Base-by-base conservation (phyloP, 1,284 basidiomycete species). In the Rhodofomes roseus region DNA sequence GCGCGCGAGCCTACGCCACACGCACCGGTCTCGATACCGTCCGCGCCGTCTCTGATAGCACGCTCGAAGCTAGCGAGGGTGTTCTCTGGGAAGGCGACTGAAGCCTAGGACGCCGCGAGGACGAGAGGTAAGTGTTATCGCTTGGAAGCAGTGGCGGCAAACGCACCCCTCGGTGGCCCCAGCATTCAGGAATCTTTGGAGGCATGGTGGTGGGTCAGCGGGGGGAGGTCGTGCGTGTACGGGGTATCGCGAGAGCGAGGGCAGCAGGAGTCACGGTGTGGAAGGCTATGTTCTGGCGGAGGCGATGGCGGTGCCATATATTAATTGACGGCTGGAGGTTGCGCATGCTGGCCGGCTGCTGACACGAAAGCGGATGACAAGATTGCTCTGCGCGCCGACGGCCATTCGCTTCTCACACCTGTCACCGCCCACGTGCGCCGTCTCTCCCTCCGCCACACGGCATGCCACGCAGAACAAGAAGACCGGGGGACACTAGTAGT, bases 1-100 rank as follows among this genome's bases (percentile, higher is more conserved):
- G 79, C 72, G 61, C 71, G 62, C 67, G 56, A 41, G 60, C 37
- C 62, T 12, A 18, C 12, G 14, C 34, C 3, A 14, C 37, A 81
- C 84, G 74, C 86, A 91, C 89, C 89, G 71, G 91, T 95, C 82
- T 98, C 95, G 69, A 98, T 94, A 68, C 94, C 95, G 73, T 97
- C 93, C 51, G 94, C 90, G 60, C 95, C 96, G 74, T 96, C 94
- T 46, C 86, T 85, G 65, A 96, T 94, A 63, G 96, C 95, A 63
- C 90, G 90, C 72, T 95, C 87, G 74, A 98, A 98, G 74, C 92
- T 94, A 56, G 90, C 90, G 63, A 93, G 84, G 48, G 93, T 96
- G 78, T 97, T 97, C 77, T 96, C 95, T 22, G 93, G 95, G 75
- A 84, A 96, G 16, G 83, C 80, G 22, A 90, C 86, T 20, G 93